Evolutionary conservation across 148 eudicot species (phyloP).

Genomic region (Cornus kousa): DNA sequence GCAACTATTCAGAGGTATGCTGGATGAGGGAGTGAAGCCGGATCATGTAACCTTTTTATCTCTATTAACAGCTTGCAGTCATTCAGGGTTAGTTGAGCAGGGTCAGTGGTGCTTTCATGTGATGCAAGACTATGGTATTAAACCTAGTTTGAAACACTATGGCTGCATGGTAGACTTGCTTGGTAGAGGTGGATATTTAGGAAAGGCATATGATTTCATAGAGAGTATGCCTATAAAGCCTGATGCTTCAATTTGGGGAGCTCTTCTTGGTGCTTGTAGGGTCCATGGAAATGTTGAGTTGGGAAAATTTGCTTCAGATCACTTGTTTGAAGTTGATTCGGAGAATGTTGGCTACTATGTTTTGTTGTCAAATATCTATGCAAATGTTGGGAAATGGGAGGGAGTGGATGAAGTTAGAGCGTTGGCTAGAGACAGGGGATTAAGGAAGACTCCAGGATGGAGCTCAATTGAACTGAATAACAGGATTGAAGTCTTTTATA

Average conservation of each 20-base stretch:
- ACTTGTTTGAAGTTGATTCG: slow-evolving; percentile 49
- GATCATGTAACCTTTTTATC: slow-evolving; percentile 71
- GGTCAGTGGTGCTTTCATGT: slow-evolving; percentile 51
- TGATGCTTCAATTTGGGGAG: slow-evolving; percentile 80
- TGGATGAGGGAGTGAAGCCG: slow-evolving; percentile 57
- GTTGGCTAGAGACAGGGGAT: slow-evolving; percentile 56
- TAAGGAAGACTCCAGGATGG: slow-evolving; percentile 85
- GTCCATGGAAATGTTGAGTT: slow-evolving; percentile 62
- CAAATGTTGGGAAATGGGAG: slow-evolving; percentile 70
- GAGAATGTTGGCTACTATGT: slow-evolving; percentile 67
- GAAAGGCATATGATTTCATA: slow-evolving; percentile 53
- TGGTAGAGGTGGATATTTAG: slow-evolving; percentile 64
- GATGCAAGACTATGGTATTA: slow-evolving; percentile 55
- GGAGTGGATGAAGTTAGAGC: slow-evolving; percentile 64
- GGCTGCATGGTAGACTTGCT: slow-evolving; percentile 84
- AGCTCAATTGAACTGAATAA: slow-evolving; percentile 58
- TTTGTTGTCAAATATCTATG: slow-evolving; percentile 64
- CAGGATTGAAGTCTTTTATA: slow-evolving; percentile 59
- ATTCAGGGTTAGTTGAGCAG: slow-evolving; percentile 62
- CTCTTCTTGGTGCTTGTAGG: slow-evolving; percentile 82
- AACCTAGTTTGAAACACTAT: slow-evolving; percentile 63
- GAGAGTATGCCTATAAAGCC: slow-evolving; percentile 52
- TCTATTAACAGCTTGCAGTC: slow-evolving; percentile 67
- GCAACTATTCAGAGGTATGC: slow-evolving; percentile 59
- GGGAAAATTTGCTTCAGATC: slow-evolving; percentile 58